Conservation (phyloP, 345 rosid species). For the Gossypium australe region DNA sequence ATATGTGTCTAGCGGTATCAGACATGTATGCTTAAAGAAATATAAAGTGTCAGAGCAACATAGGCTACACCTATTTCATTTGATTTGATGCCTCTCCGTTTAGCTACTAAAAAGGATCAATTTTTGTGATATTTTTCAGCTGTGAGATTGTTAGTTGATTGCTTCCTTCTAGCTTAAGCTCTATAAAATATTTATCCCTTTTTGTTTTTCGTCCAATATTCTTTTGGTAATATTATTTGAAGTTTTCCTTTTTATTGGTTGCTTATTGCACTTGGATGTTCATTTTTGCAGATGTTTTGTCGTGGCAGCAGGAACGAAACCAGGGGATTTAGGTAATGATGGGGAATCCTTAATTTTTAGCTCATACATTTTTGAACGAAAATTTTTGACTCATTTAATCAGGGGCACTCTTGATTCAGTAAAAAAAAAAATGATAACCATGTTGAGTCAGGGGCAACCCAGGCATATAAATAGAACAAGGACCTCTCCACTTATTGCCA, state of each 20-base stretch:
- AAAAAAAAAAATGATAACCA: background rate
- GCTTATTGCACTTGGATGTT: slow-evolving; percentile 14
- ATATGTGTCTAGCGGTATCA: background rate
- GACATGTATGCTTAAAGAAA: background rate
- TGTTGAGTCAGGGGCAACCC: background rate
- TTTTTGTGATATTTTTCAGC: background rate
- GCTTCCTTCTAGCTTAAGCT: background rate
- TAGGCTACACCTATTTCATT: background rate
- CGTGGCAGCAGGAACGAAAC: slow-evolving; percentile 95
- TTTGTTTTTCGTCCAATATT: background rate
- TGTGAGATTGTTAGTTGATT: background rate
- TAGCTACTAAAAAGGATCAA: background rate
- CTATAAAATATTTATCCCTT: background rate
- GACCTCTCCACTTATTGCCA: background rate
- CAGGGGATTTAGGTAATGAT: slow-evolving; percentile 86
- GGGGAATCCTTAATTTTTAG: background rate
- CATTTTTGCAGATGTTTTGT: slow-evolving; percentile 69
- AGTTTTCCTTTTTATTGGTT: slow-evolving; percentile 4
- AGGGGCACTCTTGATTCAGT: background rate
- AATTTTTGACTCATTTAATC: background rate
- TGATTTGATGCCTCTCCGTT: background rate
- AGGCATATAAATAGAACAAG: background rate
- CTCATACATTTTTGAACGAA: background rate
- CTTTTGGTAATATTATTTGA: background rate
- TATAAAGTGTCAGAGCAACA: background rate